Percentiles rank a stretch among this genome's conserved stretches.
phyloP scores from a whole-genome alignment of 805 yeast genomes.

The Danielia reshetovae region DNA sequence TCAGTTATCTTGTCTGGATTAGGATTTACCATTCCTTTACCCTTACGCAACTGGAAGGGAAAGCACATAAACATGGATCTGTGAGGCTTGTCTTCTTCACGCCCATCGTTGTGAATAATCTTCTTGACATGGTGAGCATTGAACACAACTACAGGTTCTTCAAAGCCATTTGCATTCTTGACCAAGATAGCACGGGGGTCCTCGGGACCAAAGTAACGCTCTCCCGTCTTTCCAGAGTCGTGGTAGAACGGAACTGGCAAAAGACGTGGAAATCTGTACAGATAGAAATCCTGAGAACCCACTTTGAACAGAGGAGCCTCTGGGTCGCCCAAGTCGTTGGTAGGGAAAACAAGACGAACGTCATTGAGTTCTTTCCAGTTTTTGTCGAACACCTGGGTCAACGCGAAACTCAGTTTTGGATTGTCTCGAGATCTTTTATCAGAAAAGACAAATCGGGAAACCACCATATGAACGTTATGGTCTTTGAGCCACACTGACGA shows the following conservation, averaged over 20 bases:
- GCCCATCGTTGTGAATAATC: not conserved
- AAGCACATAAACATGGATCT: not conserved
- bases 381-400: conserved; percentile 18
- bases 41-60: conserved; percentile 13
- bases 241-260: conserved; percentile 14
- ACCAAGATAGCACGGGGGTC: conserved; percentile 44
- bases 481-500: conserved; percentile 21
- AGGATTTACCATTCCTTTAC: conserved; percentile 1
- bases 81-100: not conserved
- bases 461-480: conserved; percentile 18
- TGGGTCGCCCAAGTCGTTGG: conserved; percentile 7
- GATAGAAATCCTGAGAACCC: conserved; percentile 5
- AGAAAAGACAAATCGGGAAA: conserved; percentile 17
- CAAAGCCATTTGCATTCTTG: conserved; percentile 27
- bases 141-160: conserved; percentile 46
- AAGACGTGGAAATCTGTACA: conserved; percentile 9
- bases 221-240: conserved; percentile 17
- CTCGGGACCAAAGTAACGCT: conserved; percentile 42
- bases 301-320: conserved; percentile 5
- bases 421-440: conserved; percentile 14
- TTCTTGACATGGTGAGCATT: conserved; percentile 22
- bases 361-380: conserved; percentile 21
- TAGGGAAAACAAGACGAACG: conserved; percentile 22
- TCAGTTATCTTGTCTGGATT: not conserved
- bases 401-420: conserved; percentile 16